These are phyloP conservation scores for Haplosporangium gracile DNA, from an alignment of 192 early-diverging fungal genomes.

Conservation along the genomic window DNA sequence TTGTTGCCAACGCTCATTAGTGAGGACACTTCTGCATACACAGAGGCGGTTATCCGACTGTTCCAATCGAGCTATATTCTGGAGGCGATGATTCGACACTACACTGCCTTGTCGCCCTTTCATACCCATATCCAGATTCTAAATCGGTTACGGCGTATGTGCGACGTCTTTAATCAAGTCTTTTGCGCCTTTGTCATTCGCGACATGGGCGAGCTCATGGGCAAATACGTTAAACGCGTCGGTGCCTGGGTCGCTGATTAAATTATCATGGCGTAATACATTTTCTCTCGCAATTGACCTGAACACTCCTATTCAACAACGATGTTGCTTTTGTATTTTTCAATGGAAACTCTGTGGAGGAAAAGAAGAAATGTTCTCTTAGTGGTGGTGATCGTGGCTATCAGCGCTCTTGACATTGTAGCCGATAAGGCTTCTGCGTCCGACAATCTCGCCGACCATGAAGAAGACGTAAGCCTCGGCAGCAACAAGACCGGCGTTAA, in stretches of 20 bases:
- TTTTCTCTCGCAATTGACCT: not conserved
- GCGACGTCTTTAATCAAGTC: slow-evolving; percentile 57
- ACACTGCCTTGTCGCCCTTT: slow-evolving; percentile 46
- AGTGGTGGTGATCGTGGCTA: slow-evolving; percentile 42
- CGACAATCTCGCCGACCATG: slow-evolving; percentile 73
- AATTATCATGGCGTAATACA: not conserved
- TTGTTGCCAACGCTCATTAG: slow-evolving; percentile 14
- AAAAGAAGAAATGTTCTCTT: not conserved
- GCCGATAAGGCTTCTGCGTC: slow-evolving; percentile 72
- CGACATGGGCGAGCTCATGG: slow-evolving; percentile 59
- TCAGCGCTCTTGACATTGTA: slow-evolving; percentile 66
- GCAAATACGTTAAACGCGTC: slow-evolving; percentile 60
- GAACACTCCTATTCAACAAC: not conserved
- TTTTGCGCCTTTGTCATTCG: slow-evolving; percentile 61
- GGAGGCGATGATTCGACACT: slow-evolving; percentile 38
- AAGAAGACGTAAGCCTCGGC: slow-evolving; percentile 72
- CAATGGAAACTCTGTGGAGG: not conserved
- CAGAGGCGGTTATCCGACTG: slow-evolving; percentile 31
- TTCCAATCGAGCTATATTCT: slow-evolving; percentile 53
- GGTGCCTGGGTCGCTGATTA: slow-evolving; percentile 59
- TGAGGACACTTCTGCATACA: slow-evolving; percentile 50
- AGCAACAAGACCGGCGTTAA: slow-evolving; percentile 64
- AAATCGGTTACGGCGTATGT: slow-evolving; percentile 46
- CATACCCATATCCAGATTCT: slow-evolving; percentile 53
- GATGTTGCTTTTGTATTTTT: not conserved